Conservation (phyloP, 257 asterid species). For the Solanum raphanifolium region DNA sequence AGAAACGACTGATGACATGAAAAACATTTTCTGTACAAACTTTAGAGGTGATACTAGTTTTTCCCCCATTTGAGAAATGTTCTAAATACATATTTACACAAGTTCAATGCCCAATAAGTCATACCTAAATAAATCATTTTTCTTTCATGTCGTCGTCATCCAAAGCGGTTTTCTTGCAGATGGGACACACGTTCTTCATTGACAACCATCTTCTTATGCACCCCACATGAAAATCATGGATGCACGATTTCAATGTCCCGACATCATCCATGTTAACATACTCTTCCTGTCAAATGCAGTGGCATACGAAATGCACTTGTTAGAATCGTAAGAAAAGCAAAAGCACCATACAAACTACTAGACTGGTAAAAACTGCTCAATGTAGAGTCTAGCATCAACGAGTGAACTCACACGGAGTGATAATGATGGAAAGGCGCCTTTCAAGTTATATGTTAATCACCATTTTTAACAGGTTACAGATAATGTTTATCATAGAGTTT, state of each 20-base stretch:
- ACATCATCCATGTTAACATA: conserved; percentile 51
- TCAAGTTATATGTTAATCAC: neutral
- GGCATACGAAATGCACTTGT: neutral
- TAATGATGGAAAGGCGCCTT: neutral
- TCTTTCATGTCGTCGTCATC: conserved; percentile 10
- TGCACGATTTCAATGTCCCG: conserved; percentile 45
- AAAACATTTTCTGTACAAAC: conserved; percentile 13
- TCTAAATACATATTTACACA: conserved; percentile 28
- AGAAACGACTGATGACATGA: neutral
- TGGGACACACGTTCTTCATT: conserved; percentile 50
- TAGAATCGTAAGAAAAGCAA: neutral
- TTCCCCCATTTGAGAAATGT: conserved; percentile 12
- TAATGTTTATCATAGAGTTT: neutral
- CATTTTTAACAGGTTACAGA: neutral
- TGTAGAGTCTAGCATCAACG: neutral
- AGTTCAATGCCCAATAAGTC: neutral
- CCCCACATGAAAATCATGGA: conserved; percentile 60
- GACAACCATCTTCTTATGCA: conserved; percentile 71
- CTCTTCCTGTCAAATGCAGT: conserved; percentile 40
- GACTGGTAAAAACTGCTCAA: neutral
- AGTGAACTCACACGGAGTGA: neutral
- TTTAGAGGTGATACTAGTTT: conserved; percentile 6
- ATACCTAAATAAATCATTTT: neutral
- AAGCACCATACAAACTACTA: neutral
- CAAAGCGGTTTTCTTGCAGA: conserved; percentile 52